Evolutionary conservation across 2,329 filamentous ascomycete species (phyloP).

Genomic region (Epichloe festucae): DNA sequence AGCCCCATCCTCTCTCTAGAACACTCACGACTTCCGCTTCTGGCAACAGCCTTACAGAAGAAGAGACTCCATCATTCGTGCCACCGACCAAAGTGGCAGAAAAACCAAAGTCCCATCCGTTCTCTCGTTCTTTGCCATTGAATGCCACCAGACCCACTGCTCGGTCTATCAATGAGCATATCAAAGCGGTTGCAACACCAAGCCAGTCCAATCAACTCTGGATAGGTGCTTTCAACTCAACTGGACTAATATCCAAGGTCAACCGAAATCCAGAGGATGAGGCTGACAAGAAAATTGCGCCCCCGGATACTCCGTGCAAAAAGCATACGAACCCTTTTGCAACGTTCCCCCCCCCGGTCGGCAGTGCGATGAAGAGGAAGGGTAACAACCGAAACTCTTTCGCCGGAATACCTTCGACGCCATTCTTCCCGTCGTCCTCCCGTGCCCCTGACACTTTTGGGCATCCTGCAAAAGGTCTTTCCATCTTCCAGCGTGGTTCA

Average conservation of each 20-base stretch:
- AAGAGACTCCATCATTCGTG: constrained; percentile 41
- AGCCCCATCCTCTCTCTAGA: constrained; percentile 73
- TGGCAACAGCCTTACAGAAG: constrained; percentile 62
- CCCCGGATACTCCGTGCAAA: constrained; percentile 97
- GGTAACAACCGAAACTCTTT: constrained; percentile 56
- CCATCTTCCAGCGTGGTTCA: constrained; percentile 50
- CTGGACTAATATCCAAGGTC: constrained; percentile 87
- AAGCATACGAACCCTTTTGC: constrained; percentile 60
- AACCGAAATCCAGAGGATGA: constrained; percentile 68
- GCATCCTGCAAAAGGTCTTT: constrained; percentile 46
- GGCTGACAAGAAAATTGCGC: constrained; percentile 46
- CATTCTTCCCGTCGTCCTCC: constrained; percentile 51
- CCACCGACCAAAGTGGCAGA: constrained; percentile 15
- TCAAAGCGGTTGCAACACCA: constrained; percentile 32
- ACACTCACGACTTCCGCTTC: constrained; percentile 81
- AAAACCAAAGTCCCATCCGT: constrained; percentile 19
- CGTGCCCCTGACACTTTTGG: constrained; percentile 36
- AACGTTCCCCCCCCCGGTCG: constrained; percentile 46
- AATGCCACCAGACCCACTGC: constrained; percentile 23
- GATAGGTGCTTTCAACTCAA: constrained; percentile 82
- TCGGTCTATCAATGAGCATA: constrained; percentile 17
- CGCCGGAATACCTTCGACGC: constrained; percentile 60
- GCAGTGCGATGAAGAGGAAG: constrained; percentile 51
- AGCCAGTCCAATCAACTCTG: constrained; percentile 44
- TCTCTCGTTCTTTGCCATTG: constrained; percentile 26